phyloP scores from a whole-genome alignment of 1,284 basidiomycete genomes.

The Boletellus deceptivus region DNA sequence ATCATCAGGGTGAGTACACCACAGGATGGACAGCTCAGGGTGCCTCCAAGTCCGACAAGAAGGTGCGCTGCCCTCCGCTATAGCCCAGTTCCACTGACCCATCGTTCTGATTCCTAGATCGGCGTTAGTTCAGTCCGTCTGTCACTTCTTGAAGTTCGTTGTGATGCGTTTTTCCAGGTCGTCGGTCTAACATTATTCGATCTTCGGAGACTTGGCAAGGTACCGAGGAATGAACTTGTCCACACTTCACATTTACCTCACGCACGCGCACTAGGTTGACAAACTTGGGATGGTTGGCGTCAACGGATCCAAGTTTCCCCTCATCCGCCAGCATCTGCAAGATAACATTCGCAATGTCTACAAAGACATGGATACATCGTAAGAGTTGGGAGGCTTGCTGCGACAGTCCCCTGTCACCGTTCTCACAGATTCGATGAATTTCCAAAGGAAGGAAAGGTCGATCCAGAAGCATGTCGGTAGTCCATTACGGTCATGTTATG shows the following conservation, averaged over 20 bases:
- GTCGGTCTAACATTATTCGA: slow-evolving; percentile 90
- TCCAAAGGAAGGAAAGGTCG: slow-evolving; percentile 66
- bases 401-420: neutral
- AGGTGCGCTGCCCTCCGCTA: slow-evolving; percentile 44
- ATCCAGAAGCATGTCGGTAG: slow-evolving; percentile 78
- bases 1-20: slow-evolving; percentile 80
- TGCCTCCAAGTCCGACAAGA: slow-evolving; percentile 94
- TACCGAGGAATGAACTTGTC: slow-evolving; percentile 29
- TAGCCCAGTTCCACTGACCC: neutral
- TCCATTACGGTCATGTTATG: neutral
- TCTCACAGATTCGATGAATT: slow-evolving; percentile 71
- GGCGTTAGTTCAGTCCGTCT: slow-evolving; percentile 46
- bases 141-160: neutral
- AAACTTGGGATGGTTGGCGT: slow-evolving; percentile 82
- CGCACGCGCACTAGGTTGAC: slow-evolving; percentile 46
- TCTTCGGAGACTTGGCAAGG: slow-evolving; percentile 82
- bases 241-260: neutral
- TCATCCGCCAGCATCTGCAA: slow-evolving; percentile 77
- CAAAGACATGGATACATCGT: slow-evolving; percentile 83
- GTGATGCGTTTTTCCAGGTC: slow-evolving; percentile 50
- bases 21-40: slow-evolving; percentile 90
- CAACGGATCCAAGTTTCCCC: slow-evolving; percentile 82
- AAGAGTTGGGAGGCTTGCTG: slow-evolving; percentile 26
- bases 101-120: slow-evolving; percentile 44
- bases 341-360: slow-evolving; percentile 84